Base-by-base conservation (phyloP, 768 basidiomycete genomes). In the Nidularia sp. region DNA sequence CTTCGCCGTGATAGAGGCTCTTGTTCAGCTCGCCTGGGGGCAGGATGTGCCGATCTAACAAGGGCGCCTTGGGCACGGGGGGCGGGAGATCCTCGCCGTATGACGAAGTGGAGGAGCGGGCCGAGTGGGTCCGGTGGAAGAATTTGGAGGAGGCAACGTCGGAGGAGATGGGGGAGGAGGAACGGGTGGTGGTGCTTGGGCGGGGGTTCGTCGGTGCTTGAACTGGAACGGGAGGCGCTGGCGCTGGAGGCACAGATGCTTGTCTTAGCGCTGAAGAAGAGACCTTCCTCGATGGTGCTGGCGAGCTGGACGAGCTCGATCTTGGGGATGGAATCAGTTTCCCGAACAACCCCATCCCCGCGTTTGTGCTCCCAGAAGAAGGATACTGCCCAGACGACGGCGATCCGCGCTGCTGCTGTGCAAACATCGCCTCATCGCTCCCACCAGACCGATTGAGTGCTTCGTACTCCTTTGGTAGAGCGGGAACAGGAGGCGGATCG, bases 111-210 rank as follows among this genome's bases (percentile, higher is more conserved):
- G 85, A 86, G 0, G 84, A 85, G 7, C 74, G 73, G 0, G 73
- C 65, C 0, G 80, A 71, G 1, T 63, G 65, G 0, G 68, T 59
- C 41, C 68, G 70, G 45, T 75, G 67, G 62, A 83, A 84, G 62
- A 77, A 81, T 25, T 71, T 71, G 0, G 75, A 68, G 1, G 82
- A 81, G 2, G 79, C 78, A 15, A 79, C 72, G 42, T 84, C 81
- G 12, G 81, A 81, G 2, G 80, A 82, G 4, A 76, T 73, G 5
- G 84, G 83, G 1, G 85, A 88, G 0, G 86, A 81, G 0, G 85
- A 81, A 7, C 76, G 66, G 0, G 84, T 83, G 0, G 77, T 73
- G 5, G 74, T 76, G 54, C 77, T 79, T 0, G 25, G 25, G 25
- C 25, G 25, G 49, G 34, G 34, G 34, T n/a, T 22, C 34, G 34